These are phyloP conservation scores for Annulohypoxylon maeteangense DNA, from an alignment of 495 filamentous ascomycete species.

Conservation along the genomic window DNA sequence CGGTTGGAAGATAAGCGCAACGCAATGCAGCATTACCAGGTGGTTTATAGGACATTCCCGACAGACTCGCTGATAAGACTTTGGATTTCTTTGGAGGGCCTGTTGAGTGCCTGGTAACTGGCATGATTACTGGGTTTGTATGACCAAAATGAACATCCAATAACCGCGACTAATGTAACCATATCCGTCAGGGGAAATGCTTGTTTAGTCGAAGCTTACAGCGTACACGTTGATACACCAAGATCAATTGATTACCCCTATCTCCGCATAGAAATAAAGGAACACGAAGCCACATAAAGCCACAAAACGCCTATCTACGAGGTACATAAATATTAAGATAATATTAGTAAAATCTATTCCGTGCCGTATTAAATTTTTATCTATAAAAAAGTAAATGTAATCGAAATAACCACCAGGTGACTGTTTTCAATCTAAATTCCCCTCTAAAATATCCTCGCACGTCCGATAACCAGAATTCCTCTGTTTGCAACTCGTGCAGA, in stretches of 20 bases:
- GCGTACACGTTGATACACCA: no score
- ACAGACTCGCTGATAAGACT: slow-evolving; percentile 11
- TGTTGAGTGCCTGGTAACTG: background rate
- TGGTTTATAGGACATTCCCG: background rate
- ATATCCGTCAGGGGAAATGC: background rate
- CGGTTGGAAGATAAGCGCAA: slow-evolving; percentile 32
- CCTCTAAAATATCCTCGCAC: slow-evolving; percentile 32
- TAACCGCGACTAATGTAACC: slow-evolving; percentile 3
- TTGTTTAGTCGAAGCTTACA: background rate
- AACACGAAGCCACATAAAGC: background rate
- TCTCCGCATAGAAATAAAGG: background rate
- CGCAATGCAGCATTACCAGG: background rate
- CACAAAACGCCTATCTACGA: background rate
- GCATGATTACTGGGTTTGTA: background rate
- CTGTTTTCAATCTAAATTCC: background rate
- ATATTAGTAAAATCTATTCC: background rate
- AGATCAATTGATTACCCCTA: background rate
- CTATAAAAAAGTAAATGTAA: background rate
- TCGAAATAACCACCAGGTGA: background rate
- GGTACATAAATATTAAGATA: background rate
- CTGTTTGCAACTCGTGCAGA: slow-evolving; percentile 37
- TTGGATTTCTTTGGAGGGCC: background rate
- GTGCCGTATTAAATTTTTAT: background rate
- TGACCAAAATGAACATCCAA: background rate
- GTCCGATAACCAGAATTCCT: slow-evolving; percentile 33